Evolutionary conservation across 768 basidiomycete genomes (phyloP).

Genomic region (Sporobolomyces pararoseus): DNA sequence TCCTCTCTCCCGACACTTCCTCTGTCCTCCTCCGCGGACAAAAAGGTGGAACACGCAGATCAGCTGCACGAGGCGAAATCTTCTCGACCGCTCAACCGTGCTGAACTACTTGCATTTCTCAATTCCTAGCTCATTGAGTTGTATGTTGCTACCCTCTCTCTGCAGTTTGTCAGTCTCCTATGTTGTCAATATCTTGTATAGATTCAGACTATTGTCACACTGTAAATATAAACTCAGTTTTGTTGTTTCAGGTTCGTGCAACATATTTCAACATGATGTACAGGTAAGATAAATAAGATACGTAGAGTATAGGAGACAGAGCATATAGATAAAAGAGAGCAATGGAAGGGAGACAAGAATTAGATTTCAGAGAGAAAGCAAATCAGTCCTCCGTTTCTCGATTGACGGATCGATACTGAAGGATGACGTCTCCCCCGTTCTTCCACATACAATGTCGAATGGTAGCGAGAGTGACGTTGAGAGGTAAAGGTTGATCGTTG

Average conservation of each 20-base stretch:
- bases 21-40: not conserved
- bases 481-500: constrained; percentile 74
- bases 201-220: too few species aligned
- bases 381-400: not conserved
- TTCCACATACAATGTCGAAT: constrained; percentile 86
- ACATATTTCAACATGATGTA: not conserved
- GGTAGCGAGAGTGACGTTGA: constrained; percentile 83
- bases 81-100: too few species aligned
- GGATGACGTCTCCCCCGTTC: constrained; percentile 39
- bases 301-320: too few species aligned
- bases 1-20: constrained; percentile 1
- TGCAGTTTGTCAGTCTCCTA: too few species aligned
- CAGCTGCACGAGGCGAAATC: too few species aligned
- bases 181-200: too few species aligned
- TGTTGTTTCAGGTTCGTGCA: too few species aligned
- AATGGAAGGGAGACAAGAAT: not conserved
- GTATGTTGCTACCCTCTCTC: too few species aligned
- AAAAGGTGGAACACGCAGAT: too few species aligned
- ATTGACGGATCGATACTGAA: constrained; percentile 33
- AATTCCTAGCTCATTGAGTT: too few species aligned
- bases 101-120: too few species aligned
- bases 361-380: not conserved
- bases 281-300: not conserved
- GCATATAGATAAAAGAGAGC: not conserved
- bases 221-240: too few species aligned